These are phyloP conservation scores for Chloranthus sessilifolius DNA, from an alignment of 164 flowering plant species.

Conservation along the genomic window DNA sequence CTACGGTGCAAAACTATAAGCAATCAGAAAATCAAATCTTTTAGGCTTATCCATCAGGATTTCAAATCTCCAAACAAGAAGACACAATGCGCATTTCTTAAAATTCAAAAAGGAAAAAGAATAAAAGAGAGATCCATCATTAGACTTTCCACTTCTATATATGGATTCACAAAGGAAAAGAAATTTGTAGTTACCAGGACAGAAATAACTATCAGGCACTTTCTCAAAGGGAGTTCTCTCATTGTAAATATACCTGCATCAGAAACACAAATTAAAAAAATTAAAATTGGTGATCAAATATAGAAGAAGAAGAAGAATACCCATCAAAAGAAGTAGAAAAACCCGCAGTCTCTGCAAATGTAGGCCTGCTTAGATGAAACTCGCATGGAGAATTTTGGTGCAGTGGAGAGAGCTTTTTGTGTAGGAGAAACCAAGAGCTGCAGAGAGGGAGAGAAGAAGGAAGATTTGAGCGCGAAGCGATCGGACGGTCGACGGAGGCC, in stretches of 20 bases:
- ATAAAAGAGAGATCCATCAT: too few species aligned
- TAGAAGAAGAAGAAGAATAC: not conserved
- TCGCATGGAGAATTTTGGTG: slow-evolving; percentile 70
- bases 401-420: slow-evolving; percentile 20
- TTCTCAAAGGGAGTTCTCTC: slow-evolving; percentile 94
- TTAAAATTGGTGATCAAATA: not conserved
- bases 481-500: slow-evolving; percentile 38
- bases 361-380: slow-evolving; percentile 79
- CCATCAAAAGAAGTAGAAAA: not conserved
- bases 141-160: too few species aligned
- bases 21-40: too few species aligned
- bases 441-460: slow-evolving; percentile 50
- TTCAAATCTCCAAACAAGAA: slow-evolving; percentile 1
- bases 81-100: slow-evolving; percentile 4
- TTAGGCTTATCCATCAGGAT: too few species aligned
- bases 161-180: not conserved
- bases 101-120: not conserved
- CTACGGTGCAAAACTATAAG: too few species aligned
- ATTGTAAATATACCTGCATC: slow-evolving; percentile 84
- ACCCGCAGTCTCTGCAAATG: slow-evolving; percentile 98
- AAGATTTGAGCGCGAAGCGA: slow-evolving; percentile 54
- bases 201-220: slow-evolving; percentile 73
- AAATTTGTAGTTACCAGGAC: slow-evolving; percentile 62
- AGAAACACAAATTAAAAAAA: not conserved
- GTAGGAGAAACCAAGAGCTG: slow-evolving; percentile 31